Evolutionary conservation across 1,284 basidiomycete species (phyloP), one percentile per base, ranked within the genome.

Genomic region (Pseudozyma sp.): DNA sequence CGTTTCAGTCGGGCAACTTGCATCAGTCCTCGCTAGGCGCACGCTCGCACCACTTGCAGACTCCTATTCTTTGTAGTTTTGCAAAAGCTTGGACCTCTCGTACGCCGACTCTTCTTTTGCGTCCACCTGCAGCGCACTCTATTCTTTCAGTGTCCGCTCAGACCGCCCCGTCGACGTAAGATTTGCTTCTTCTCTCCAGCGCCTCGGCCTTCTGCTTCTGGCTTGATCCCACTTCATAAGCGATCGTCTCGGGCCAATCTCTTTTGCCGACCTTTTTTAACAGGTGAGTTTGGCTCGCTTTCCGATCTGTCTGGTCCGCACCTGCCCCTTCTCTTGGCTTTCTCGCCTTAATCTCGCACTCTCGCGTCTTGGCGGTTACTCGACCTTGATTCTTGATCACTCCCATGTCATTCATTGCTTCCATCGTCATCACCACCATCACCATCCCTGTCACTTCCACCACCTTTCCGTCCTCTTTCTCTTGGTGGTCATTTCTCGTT

Each of bases 141-240:
- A 51, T 5, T 18, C 44, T 47, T 13, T 39, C 34, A 11, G 35
- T n/a, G 8, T 16, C 10, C 50, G 51, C 50, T 65, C 52, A 53
- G 44, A 53, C 52, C 56, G 43, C 21, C 49, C 36, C 25, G 55
- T 34, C 36, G 48, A 38, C 50, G 14, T 13, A 19, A 25, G 12
- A 5, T 43, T 38, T 52, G 48, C 51, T 64, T 18, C 21, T 52
- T 39, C 11, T 48, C 14, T 11, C 25, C 34, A 21, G 38, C 40
- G 34, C 21, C 10, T 25, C 16, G 25, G 12, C 43, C 16, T n/a
- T 7, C 21, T n/a, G 36, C 47, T 47, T 52, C 42, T 43, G 36
- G 44, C 59, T 49, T 40, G 49, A 43, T 34, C 58, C 58, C 58
- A 57, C 50, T 60, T 67, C 64, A 60, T 67, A 50, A 57, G 36